Evolutionary conservation across 768 basidiomycete genomes (phyloP), one percentile per base, ranked within the genome.

Genomic region (Saitozyma podzolica): DNA sequence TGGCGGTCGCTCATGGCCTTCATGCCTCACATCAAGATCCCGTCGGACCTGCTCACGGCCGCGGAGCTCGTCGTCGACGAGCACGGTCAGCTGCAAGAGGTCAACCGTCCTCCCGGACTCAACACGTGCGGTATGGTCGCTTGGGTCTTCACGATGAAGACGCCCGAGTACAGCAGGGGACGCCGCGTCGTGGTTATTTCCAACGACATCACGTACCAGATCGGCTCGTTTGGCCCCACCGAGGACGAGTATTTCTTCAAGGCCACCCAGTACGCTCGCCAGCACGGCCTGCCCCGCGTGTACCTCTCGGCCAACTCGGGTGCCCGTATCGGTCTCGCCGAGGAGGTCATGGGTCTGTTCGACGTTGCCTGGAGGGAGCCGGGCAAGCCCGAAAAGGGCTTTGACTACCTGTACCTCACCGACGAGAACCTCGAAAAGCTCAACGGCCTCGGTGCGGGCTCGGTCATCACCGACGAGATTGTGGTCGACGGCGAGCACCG

Each of bases 281-380:
- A 85, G 42, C 85, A 85, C 45, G 95, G 96, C 54, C 81, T 96
- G 37, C 96, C 96, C 53, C 90, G 96, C 50, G 89, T 99, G 69
- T 99, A 99, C 81, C 87, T 99, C 48, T 98, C 96, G 6, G 96
- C 96, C 69, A 99, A 99, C 83, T 98, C 96, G 42, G 96, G 96
- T 73, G 96, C 96, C 66, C 89, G 96, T 63, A 88, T 98, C 63
- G 96, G 96, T 58, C 80, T 99, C 43, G 96, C 92, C 4, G 96
- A 98, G 79, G 96, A 99, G 79, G 85, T 88, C 19, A 83, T 96
- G 70, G 83, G 84, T 63, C 83, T 96, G 61, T 96, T 98, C 83
- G 90, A 90, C 40, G 89, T 86, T 49, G 91, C 93, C 19, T 99
- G 94, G 94, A 88, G 88, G 69, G 90, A 91, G 69, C 81, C 84